Percentiles rank a stretch among this genome's conserved stretches.
Conservation (phyloP, 148 eudicot genomes). For the Pharnaceum exiguum region DNA sequence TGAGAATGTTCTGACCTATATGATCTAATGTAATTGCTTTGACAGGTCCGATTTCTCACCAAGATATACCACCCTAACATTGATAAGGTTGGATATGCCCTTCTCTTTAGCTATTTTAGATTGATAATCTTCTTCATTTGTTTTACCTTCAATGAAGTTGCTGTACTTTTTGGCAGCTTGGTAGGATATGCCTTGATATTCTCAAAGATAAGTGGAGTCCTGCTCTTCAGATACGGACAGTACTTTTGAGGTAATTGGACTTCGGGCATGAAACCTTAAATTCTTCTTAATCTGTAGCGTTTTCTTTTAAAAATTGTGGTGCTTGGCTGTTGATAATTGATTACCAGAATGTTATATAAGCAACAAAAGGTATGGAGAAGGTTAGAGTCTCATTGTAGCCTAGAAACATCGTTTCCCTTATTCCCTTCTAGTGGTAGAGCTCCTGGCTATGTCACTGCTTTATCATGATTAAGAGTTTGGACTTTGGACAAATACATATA, state of each 20-base stretch:
- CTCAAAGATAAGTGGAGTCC: conserved; percentile 99
- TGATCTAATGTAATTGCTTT: conserved; percentile 17
- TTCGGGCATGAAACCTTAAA: background rate
- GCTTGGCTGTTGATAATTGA: too few species aligned
- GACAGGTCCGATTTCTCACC: conserved; percentile 95
- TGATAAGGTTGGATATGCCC: conserved; percentile 64
- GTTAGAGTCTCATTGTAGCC: too few species aligned
- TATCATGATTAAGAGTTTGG: too few species aligned
- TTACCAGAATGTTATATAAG: too few species aligned
- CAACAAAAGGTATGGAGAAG: too few species aligned
- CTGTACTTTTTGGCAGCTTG: conserved; percentile 61
- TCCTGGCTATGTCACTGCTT: too few species aligned
- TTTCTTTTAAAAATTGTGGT: too few species aligned
- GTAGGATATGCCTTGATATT: conserved; percentile 98
- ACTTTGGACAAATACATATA: too few species aligned
- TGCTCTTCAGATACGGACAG: conserved; percentile 98
- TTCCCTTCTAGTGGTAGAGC: too few species aligned
- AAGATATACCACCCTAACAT: conserved; percentile 98
- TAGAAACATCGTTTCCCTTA: too few species aligned
- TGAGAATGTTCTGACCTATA: too few species aligned
- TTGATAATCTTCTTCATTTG: background rate
- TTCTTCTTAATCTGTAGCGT: too few species aligned
- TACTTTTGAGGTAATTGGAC: conserved; percentile 66
- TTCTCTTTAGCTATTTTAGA: background rate
- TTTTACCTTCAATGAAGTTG: background rate